phyloP scores from a whole-genome alignment of 2,329 filamentous ascomycete genomes.

The Diaporthe vaccinii region DNA sequence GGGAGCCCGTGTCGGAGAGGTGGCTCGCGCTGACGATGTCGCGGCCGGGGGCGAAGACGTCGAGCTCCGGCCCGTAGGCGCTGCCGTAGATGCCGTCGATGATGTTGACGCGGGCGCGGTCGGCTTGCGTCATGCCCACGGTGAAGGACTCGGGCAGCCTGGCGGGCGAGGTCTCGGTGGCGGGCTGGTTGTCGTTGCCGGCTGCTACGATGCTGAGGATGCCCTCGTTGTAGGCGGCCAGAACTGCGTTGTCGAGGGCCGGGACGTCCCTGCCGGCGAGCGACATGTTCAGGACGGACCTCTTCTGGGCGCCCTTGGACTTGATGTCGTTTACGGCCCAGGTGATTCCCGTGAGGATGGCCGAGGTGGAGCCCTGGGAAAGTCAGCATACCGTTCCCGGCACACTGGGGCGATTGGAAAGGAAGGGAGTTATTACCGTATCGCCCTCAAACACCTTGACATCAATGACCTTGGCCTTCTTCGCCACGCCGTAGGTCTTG shows the following conservation, averaged over 20 bases:
- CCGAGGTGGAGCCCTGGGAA: slow-evolving; percentile 21
- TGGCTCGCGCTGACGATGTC: slow-evolving; percentile 58
- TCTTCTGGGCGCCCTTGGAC: slow-evolving; percentile 23
- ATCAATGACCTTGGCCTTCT: slow-evolving; percentile 48
- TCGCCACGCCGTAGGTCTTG: slow-evolving; percentile 50
- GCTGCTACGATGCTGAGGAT: slow-evolving; percentile 58
- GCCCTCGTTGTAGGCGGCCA: slow-evolving; percentile 50
- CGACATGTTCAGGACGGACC: slow-evolving; percentile 16
- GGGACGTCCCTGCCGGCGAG: background rate
- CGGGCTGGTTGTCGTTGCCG: slow-evolving; percentile 50
- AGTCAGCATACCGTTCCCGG: background rate
- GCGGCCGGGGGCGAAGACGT: slow-evolving; percentile 60
- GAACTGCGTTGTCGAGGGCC: background rate
- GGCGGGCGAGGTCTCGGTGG: slow-evolving; percentile 59
- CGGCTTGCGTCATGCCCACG: slow-evolving; percentile 54
- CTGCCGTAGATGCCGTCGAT: slow-evolving; percentile 60
- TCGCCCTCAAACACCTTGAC: slow-evolving; percentile 48
- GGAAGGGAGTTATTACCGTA: slow-evolving; percentile 2
- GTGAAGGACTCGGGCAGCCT: slow-evolving; percentile 63
- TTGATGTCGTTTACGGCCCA: slow-evolving; percentile 46
- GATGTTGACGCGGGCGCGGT: slow-evolving; percentile 54
- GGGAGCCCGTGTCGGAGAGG: slow-evolving; percentile 53
- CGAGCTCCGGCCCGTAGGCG: slow-evolving; percentile 62
- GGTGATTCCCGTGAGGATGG: slow-evolving; percentile 42
- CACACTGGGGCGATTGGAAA: background rate